Percentiles rank a stretch among this genome's conserved stretches.
These are phyloP conservation scores for Boletellus sp. DNA, from an alignment of 1,284 basidiomycete species.

Conservation along the genomic window DNA sequence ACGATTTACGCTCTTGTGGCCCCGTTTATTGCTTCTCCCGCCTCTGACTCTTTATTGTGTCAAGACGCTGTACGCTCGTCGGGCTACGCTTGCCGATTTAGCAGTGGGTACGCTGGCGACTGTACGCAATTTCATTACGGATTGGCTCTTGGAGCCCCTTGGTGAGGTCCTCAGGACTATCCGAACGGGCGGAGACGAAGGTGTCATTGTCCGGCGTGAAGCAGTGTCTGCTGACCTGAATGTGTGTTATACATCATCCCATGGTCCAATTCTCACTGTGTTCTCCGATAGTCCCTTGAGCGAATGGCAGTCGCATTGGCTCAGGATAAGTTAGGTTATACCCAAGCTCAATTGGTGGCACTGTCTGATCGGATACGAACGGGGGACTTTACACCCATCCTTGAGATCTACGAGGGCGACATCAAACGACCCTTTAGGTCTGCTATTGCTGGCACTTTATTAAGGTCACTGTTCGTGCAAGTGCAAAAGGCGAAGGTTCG, in stretches of 20 bases:
- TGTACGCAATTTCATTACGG: slow-evolving; percentile 68
- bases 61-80: slow-evolving; percentile 48
- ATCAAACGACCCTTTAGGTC: slow-evolving; percentile 85
- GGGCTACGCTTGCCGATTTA: slow-evolving; percentile 51
- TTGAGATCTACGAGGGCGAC: slow-evolving; percentile 89
- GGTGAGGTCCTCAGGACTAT: slow-evolving; percentile 82
- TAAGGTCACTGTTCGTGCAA: slow-evolving; percentile 88
- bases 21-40: slow-evolving; percentile 61
- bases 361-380: slow-evolving; percentile 66
- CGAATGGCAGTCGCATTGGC: slow-evolving; percentile 90
- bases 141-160: slow-evolving; percentile 89
- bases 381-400: slow-evolving; percentile 87
- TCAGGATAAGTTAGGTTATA: slow-evolving; percentile 70
- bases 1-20: slow-evolving; percentile 59
- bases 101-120: slow-evolving; percentile 69
- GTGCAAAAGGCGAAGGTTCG: slow-evolving; percentile 93
- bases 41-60: slow-evolving; percentile 52
- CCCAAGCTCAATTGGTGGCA: slow-evolving; percentile 56
- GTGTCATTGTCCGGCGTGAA: slow-evolving; percentile 72
- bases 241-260: slow-evolving; percentile 40
- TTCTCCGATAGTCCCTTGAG: slow-evolving; percentile 70
- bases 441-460: slow-evolving; percentile 76
- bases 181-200: slow-evolving; percentile 68
- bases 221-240: slow-evolving; percentile 78
- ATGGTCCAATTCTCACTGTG: slow-evolving; percentile 6